Base-by-base conservation (phyloP, 352 stramenopile species). In the Pythium brassicae region DNA sequence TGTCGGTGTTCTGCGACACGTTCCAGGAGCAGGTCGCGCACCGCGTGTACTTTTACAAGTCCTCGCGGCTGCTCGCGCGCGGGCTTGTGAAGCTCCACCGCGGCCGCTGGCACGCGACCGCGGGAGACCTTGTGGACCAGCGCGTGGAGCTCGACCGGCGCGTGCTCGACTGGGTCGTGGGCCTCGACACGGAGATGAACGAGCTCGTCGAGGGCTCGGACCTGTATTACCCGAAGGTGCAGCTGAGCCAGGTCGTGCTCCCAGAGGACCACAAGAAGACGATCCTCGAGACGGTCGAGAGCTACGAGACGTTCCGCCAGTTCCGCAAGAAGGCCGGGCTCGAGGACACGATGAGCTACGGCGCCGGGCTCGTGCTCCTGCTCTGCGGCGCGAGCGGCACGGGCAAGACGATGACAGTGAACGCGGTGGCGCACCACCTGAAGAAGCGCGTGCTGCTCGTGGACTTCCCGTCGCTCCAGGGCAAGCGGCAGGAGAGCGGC, bases 321-420 rank as follows among this genome's bases (percentile, higher is more conserved):
- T 93, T 86, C 57, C 79, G 81, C 45, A 94, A 92, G 63, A 95
- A 87, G 57, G 78, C 68, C 44, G 82, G 77, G 1, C 63, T 91
- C 9, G 85, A 91, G 50, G 77, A 91, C 29, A 74, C 82, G 45
- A 83, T 94, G 52, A 84, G 62, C 42, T 94, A 94, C 57, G 84
- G 86, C 50, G 76, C 74, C 23, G 83, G 86, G 11, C 71, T 94
- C 2, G 82, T 95, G 23, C 60, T 95, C 39, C 68, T 95, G 50
- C 68, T 95, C 17, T 93, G 83, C 39, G 83, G 86, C 7, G 84
- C 83, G 15, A 92, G 80, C 44, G 87, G 87, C 40, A 95, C 86
- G n/a, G 87, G 87, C 55, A 96, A 96, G 72, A 96, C 87, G 14
- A 96, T 96, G 87, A 95, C 86, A 1, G 87, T 94, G 29, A 94